These are phyloP conservation scores for Solanum corneliomulleri DNA, from an alignment of 257 asterid genomes.

Conservation along the genomic window DNA sequence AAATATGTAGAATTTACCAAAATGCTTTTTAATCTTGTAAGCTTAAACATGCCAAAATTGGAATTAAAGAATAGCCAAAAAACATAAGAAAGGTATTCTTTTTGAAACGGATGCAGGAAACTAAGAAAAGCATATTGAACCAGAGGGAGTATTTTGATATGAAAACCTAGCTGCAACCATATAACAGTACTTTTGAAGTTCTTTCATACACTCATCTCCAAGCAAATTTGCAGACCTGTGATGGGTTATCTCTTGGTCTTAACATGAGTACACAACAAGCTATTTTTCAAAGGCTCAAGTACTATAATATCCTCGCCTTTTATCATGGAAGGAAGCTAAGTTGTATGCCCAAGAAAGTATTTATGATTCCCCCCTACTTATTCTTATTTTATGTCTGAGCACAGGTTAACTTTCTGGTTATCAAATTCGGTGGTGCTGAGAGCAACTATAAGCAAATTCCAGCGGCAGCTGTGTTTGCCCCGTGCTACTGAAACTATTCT, in stretches of 20 bases:
- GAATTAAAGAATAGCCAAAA: neutral
- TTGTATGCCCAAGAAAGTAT: neutral
- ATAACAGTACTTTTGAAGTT: neutral
- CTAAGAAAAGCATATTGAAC: neutral
- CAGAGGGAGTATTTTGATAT: neutral
- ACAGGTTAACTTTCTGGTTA: constrained; percentile 84
- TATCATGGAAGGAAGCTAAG: neutral
- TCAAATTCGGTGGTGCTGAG: constrained; percentile 62
- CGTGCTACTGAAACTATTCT: constrained; percentile 13
- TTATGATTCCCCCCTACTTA: neutral
- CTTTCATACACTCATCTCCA: neutral
- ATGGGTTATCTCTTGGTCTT: neutral
- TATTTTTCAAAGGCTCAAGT: neutral
- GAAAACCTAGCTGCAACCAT: neutral
- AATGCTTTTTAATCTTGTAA: neutral
- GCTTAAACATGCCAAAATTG: neutral
- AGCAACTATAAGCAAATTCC: constrained; percentile 42
- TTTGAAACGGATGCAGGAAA: neutral
- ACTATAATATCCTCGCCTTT: neutral
- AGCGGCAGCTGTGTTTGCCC: constrained; percentile 21
- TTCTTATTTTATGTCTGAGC: neutral
- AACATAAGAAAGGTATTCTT: neutral
- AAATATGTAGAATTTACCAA: neutral
- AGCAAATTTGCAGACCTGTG: neutral
- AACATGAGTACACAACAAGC: neutral